Conservation (phyloP, 306 rosid genomes). For the Lathyrus sativus region DNA sequence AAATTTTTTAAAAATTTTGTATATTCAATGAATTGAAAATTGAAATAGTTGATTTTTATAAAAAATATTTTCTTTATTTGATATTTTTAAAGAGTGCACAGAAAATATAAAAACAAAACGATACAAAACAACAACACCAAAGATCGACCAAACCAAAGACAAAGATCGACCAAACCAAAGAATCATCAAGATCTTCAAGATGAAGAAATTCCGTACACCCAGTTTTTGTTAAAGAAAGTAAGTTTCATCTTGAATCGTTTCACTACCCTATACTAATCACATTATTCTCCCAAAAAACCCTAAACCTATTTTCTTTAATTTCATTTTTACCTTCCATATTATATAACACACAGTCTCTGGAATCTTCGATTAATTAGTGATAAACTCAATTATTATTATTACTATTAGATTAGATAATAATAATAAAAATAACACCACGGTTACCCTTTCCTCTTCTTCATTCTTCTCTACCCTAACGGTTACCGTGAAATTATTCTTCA, state of each 20-base stretch:
- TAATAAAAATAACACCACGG: neutral
- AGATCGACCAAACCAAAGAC: too few relatives aligned
- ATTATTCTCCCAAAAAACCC: neutral
- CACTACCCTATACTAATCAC: neutral
- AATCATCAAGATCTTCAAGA: too few relatives aligned
- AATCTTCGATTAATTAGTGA: neutral
- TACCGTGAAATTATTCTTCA: constrained; percentile 2
- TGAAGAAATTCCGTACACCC: constrained; percentile 18
- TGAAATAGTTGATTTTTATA: too few relatives aligned
- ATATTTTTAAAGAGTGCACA: too few relatives aligned
- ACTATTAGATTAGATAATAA: neutral
- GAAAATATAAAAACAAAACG: too few relatives aligned
- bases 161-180: too few relatives aligned
- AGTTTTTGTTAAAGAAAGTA: constrained; percentile 28
- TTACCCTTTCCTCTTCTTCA: neutral
- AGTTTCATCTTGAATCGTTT: neutral
- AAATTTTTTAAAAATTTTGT: too few relatives aligned
- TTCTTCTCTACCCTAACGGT: neutral
- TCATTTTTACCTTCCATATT: neutral
- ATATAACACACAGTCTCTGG: neutral
- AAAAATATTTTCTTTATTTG: too few relatives aligned
- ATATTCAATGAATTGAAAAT: too few relatives aligned
- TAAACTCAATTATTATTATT: neutral
- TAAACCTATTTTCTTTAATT: neutral
- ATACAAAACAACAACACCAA: too few relatives aligned